Evolutionary conservation across 2,329 filamentous ascomycete species (phyloP), one percentile per base, ranked within the genome.

Genomic region (Emydomyces testavorans): DNA sequence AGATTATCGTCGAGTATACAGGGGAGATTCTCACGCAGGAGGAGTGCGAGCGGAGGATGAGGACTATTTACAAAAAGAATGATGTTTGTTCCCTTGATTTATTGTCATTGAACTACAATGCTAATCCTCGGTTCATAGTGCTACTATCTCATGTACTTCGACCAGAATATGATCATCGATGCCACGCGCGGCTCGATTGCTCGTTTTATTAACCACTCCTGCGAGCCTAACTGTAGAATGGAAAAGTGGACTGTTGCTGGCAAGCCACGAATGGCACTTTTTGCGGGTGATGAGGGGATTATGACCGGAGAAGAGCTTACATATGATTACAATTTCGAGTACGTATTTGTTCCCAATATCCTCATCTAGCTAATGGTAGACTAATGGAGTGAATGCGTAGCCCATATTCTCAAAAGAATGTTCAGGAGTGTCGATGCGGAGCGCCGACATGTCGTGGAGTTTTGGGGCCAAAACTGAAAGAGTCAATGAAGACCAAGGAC

Each of bases 1-100:
- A 96, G 68, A 94, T 98, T 62, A 96, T 98, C 61, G 90, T 96
- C 69, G 92, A 98, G 62, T 98, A 98, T 62, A 90, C 89, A 0
- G 92, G 92, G 34, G 92, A 98, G 66, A 95, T 98, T 57, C 94
- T 98, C 60, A 95, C 88, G 0, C 87, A 94, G 61, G 81, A 82
- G 24, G 92, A 98, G 64, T 94, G 89, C 60, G 88, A 96, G 62
- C 78, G 84, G 39, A 82, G 92, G 48, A 95, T 96, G 89, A 87
- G 85, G 51, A 83, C 90, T 53, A 77, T 84, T 50, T 98, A 98
- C 71, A 93, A 92, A 65, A 78, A 94, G 62, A 94, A 94, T 58
- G 83, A 92, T 69, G 88, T 94, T 64, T 65, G 79, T 65, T 23
- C 43, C 24, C 34, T 32, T 23, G 13, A 6, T 28, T 6, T 15